phyloP scores from a whole-genome alignment of 192 early-diverging fungal genomes.

The Pilobolus umbonatus region DNA sequence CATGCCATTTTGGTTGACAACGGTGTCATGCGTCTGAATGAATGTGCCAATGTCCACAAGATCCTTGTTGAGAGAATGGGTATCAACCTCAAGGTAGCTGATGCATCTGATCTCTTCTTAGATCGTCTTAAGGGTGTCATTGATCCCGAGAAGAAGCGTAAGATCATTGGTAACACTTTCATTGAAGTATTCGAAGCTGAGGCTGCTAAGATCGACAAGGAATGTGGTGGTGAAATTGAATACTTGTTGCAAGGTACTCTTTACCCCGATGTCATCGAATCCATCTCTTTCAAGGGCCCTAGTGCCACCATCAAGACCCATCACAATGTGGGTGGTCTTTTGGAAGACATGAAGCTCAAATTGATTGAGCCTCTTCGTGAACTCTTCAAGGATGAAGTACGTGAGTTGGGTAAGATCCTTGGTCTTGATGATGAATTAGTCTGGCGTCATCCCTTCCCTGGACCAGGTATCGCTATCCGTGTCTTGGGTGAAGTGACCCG shows the following conservation, averaged over 20 bases:
- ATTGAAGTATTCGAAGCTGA: conserved; percentile 97
- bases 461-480: conserved; percentile 98
- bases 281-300: conserved; percentile 98
- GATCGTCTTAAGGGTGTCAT: conserved; percentile 83
- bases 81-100: conserved; percentile 92
- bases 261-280: conserved; percentile 99
- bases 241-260: conserved; percentile 96
- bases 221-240: conserved; percentile 80
- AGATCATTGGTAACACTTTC: conserved; percentile 99
- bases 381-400: conserved; percentile 99
- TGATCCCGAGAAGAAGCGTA: conserved; percentile 96
- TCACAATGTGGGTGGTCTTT: conserved; percentile 97
- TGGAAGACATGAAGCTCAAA: conserved; percentile 96
- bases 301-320: conserved; percentile 99
- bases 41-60: conserved; percentile 82
- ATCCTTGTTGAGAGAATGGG: conserved; percentile 84
- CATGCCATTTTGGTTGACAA: conserved; percentile 98
- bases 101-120: conserved; percentile 83
- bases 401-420: conserved; percentile 87
- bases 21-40: conserved; percentile 97
- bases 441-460: conserved; percentile 99
- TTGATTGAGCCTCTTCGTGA: conserved; percentile 97
- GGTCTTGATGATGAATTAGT: conserved; percentile 90
- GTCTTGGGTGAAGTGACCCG: conserved; percentile 94
- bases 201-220: conserved; percentile 83